Percentiles rank a stretch among this genome's conserved stretches.
These are phyloP conservation scores for Periconia macrospinosa DNA, from an alignment of 2,329 filamentous ascomycete genomes.

Conservation along the genomic window DNA sequence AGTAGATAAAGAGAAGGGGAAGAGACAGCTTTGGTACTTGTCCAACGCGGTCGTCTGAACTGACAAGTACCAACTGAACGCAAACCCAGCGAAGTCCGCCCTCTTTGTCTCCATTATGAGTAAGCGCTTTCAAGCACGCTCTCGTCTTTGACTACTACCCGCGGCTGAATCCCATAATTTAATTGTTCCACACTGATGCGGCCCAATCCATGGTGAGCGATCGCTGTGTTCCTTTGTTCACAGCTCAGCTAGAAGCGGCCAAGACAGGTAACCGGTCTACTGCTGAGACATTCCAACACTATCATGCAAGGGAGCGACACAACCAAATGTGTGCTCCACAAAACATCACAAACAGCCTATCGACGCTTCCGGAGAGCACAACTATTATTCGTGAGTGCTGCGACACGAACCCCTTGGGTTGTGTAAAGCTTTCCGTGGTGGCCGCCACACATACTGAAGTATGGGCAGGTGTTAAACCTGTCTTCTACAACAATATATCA, in stretches of 20 bases:
- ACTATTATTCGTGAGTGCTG: constrained; percentile 14
- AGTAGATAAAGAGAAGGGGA: constrained; percentile 14
- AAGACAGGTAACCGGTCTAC: constrained; percentile 27
- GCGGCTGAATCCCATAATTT: constrained; percentile 32
- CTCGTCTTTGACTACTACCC: constrained; percentile 6
- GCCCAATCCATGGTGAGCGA: constrained; percentile 25
- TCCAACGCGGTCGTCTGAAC: not conserved
- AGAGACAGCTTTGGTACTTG: not conserved
- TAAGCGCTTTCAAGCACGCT: constrained; percentile 13
- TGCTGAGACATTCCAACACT: constrained; percentile 38
- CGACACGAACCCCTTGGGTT: constrained; percentile 18
- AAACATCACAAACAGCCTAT: constrained; percentile 17
- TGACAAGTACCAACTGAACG: not conserved
- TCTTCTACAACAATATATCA: constrained; percentile 19
- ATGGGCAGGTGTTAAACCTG: constrained; percentile 14
- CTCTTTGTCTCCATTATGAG: constrained; percentile 41
- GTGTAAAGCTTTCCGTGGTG: not conserved
- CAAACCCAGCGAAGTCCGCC: not conserved
- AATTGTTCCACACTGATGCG: constrained; percentile 41
- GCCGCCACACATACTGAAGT: constrained; percentile 1
- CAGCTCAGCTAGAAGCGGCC: constrained; percentile 30
- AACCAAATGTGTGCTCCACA: constrained; percentile 19
- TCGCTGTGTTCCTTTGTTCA: constrained; percentile 41
- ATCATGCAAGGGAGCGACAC: constrained; percentile 41
- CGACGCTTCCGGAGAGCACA: constrained; percentile 15